Percentiles rank a stretch among this genome's conserved stretches.
Evolutionary conservation across 768 basidiomycete species (phyloP).

Genomic region (Nevesoporus exiguus): DNA sequence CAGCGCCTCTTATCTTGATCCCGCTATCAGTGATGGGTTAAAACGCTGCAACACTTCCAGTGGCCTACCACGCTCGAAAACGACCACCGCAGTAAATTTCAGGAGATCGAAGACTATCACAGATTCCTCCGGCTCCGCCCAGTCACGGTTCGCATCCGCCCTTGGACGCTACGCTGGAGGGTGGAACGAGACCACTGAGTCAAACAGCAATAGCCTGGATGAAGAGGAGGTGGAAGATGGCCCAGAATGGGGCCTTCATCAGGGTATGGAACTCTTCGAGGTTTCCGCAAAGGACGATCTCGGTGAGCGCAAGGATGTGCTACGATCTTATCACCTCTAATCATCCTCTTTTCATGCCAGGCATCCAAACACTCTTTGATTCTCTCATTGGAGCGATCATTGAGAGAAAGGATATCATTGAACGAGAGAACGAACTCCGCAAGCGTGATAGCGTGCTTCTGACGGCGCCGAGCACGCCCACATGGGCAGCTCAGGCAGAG

Average conservation of each 20-base stretch:
- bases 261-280: conserved; percentile 86
- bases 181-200: conserved; percentile 57
- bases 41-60: conserved; percentile 51
- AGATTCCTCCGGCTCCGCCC: conserved; percentile 42
- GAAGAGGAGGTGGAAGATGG: conserved; percentile 57
- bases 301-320: conserved; percentile 42
- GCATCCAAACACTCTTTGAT: conserved; percentile 77
- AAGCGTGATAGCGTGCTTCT: conserved; percentile 84
- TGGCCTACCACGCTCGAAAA: conserved; percentile 47
- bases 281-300: conserved; percentile 87
- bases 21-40: conserved; percentile 51
- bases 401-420: conserved; percentile 70
- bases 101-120: conserved; percentile 26
- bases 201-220: conserved; percentile 62
- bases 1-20: conserved; percentile 60
- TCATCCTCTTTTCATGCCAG: conserved; percentile 36
- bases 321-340: conserved; percentile 13
- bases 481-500: conserved; percentile 78
- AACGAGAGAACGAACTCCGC: conserved; percentile 74
- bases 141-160: conserved; percentile 56
- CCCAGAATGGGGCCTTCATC: conserved; percentile 72
- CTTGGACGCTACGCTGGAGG: conserved; percentile 49
- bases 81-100: conserved; percentile 37
- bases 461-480: conserved; percentile 55
- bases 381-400: conserved; percentile 81